A percentile compares a stretch with the other conserved stretches of the same genome.
phyloP scores from a whole-genome alignment of 345 rosid genomes.

The Sisymbrium irio region DNA sequence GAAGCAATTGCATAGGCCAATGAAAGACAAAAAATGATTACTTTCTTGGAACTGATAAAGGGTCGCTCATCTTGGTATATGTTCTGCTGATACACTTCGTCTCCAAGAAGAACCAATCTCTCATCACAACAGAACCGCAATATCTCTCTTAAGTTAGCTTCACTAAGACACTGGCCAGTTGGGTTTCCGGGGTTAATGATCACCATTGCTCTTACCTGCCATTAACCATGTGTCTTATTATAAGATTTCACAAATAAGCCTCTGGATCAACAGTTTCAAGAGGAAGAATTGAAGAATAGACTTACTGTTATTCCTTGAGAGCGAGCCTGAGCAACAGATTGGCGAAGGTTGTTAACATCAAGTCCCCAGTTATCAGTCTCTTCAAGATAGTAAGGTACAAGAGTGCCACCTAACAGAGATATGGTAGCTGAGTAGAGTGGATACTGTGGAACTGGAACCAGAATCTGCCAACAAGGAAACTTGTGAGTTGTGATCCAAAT shows the following conservation, averaged over 20 bases:
- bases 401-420: slow-evolving; percentile 83
- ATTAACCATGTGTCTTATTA: slow-evolving; percentile 14
- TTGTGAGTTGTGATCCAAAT: slow-evolving; percentile 9
- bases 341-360: slow-evolving; percentile 71
- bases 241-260: neutral
- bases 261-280: neutral
- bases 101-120: slow-evolving; percentile 81
- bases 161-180: slow-evolving; percentile 95
- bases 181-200: slow-evolving; percentile 99
- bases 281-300: slow-evolving; percentile 30
- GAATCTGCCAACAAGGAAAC: slow-evolving; percentile 49
- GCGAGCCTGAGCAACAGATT: slow-evolving; percentile 76
- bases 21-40: neutral
- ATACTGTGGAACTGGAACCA: slow-evolving; percentile 98
- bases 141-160: slow-evolving; percentile 84
- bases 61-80: slow-evolving; percentile 95
- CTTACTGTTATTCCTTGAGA: slow-evolving; percentile 81
- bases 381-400: slow-evolving; percentile 88
- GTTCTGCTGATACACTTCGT: slow-evolving; percentile 98
- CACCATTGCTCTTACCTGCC: slow-evolving; percentile 97
- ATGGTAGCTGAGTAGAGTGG: slow-evolving; percentile 98
- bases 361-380: slow-evolving; percentile 99
- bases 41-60: slow-evolving; percentile 81
- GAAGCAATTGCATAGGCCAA: neutral
- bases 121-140: slow-evolving; percentile 74